Percentiles rank a stretch among this genome's conserved stretches.
Evolutionary conservation across 2,329 filamentous ascomycete genomes (phyloP).

Genomic region (Phialemoniopsis sp.): DNA sequence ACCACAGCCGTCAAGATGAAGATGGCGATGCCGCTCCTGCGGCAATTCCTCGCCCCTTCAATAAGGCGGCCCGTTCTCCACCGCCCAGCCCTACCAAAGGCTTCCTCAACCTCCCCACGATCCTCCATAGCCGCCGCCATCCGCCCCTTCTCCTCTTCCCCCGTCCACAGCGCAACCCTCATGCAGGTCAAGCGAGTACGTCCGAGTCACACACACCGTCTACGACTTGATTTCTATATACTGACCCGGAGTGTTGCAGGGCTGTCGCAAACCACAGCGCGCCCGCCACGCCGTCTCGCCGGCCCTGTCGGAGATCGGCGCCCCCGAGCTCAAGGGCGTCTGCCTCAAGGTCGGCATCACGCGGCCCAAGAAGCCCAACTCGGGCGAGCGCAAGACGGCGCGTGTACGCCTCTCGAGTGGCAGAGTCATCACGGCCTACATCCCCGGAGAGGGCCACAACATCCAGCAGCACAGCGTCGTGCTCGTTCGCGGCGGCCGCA

Average conservation of each 20-base stretch:
- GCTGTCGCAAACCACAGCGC: constrained; percentile 73
- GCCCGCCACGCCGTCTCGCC: constrained; percentile 86
- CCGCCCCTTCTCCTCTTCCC: constrained; percentile 33
- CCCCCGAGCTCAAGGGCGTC: constrained; percentile 89
- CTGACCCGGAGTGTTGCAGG: constrained; percentile 35
- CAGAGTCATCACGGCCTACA: constrained; percentile 85
- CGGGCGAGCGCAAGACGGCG: constrained; percentile 91
- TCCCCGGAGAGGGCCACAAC: constrained; percentile 96
- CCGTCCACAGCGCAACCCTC: constrained; percentile 56
- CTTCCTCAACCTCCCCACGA: constrained; percentile 14
- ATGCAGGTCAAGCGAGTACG: constrained; percentile 65
- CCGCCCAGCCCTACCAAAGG: constrained; percentile 3
- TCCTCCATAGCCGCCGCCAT: constrained; percentile 16
- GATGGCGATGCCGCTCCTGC: constrained; percentile 29
- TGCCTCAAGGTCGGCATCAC: constrained; percentile 91
- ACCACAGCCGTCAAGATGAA: constrained; percentile 2
- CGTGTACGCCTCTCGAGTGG: constrained; percentile 86
- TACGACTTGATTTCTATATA: no score
- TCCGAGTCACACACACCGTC: constrained; percentile 1
- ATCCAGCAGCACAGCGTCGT: constrained; percentile 99
- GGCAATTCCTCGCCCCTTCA: constrained; percentile 23
- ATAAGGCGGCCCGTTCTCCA: constrained; percentile 14
- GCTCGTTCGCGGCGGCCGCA: constrained; percentile 85
- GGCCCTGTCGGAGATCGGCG: constrained; percentile 63
- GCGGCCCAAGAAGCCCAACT: constrained; percentile 98